Evolutionary conservation across 2,329 filamentous ascomycete species (phyloP), one percentile per base, ranked within the genome.

Genomic region (Fusarium citri): DNA sequence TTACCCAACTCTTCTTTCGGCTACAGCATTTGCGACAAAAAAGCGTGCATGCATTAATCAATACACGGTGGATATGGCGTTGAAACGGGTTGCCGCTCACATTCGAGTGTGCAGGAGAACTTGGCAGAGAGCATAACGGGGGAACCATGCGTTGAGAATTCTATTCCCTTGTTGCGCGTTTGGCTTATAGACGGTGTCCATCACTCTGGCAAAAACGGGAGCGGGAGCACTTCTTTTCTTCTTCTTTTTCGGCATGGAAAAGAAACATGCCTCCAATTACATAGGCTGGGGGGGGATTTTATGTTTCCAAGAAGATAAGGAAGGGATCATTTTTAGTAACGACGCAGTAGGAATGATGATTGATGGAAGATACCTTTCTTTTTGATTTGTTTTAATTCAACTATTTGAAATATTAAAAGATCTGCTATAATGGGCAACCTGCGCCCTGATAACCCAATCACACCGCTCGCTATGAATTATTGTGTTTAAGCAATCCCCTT

Each of bases 281-380:
- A 65, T 56, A 61, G 59, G 49, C 41, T 48, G 40, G 48, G 46
- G 48, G 46, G 41, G 42, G 31, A 46, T 49, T 47, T 46, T 40
- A 28, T 46, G 34, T 41, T 55, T 46, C 47, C 31, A 57, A 30
- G 41, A 50, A 53, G 43, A 46, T 23, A 55, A 40, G 40, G 43
- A 49, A 28, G 55, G 50, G 41, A 31, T 49, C 41, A 46, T 59
- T 45, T 45, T 64, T 47, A 50, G 61, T 66, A 70, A 64, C 54
- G 41, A 71, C 25, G 37, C 26, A 47, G 43, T 45, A 59, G 65
- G 63, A 64, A 66, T 55, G 64, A 68, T 62, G 46, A 64, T 51
- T 42, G 59, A 58, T 50, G 45, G 61, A 72, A 65, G 61, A 69
- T 74, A 68, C 65, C 51, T 69, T 63, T 65, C 41, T 40, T 59